Base-by-base conservation (phyloP, 352 stramenopile genomes). In the Pythium dissimile region DNA sequence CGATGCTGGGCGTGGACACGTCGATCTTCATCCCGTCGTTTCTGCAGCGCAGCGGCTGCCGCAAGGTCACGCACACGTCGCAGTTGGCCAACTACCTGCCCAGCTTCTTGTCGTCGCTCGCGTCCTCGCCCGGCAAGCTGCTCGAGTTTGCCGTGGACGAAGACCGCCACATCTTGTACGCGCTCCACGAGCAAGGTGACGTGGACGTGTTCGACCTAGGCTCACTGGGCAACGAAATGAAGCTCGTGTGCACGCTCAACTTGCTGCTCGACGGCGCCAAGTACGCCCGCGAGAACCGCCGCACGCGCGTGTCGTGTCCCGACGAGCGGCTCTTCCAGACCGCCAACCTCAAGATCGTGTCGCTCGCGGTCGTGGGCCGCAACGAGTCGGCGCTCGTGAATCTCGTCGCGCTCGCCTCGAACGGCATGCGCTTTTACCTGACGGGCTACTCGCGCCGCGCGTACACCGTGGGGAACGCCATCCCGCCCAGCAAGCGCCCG, bases 381-480 rank as follows among this genome's bases (percentile, higher is more conserved):
- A 73, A 87, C 21, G 85, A 95, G 57, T 93, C 83, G 15, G 75
- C 83, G 45, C 79, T 87, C 12, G 77, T 98, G n/a, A 96, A 85
- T 30, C 73, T 98, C n/a, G 80, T 98, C 9, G 93, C 90, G 12
- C 71, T 98, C 12, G 96, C 89, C 7, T 91, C 88, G 7, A 96
- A 94, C 42, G 93, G 93, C n/a, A 87, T 98, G 34, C 84, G 95
- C 38, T 97, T 98, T 44, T 98, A 97, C 67, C 66, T 98, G 18
- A 96, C 91, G 0, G 88, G 77, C 0, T 87, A 97, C 46, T 89
- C 86, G n/a, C 70, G 81, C 5, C 69, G 77, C 12, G 69, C 80
- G 18, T 73, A 80, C 46, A 70, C 69, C 23, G 65, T 73, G 9
- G 72, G 56, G 12, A 72, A 66, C 26, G 54, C 67, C 32, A 84